phyloP scores from a whole-genome alignment of 768 basidiomycete genomes.

The Agaricus blazei region DNA sequence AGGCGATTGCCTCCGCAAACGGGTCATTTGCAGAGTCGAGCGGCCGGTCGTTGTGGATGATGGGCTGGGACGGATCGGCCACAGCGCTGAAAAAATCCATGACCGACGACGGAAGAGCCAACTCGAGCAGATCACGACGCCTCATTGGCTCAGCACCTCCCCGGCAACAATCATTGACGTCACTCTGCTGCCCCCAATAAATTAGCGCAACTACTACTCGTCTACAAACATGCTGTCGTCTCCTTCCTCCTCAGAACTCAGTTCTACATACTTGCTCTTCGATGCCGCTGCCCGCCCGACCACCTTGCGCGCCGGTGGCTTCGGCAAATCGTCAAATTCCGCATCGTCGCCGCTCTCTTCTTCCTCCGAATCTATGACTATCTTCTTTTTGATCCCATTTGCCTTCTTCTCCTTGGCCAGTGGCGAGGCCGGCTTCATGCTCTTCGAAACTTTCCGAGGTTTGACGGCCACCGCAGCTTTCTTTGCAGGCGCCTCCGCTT shows the following conservation, averaged over 20 bases:
- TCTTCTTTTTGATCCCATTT: slow-evolving; percentile 27
- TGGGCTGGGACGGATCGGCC: slow-evolving; percentile 14
- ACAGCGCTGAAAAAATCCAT: slow-evolving; percentile 42
- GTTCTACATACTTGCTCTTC: slow-evolving; percentile 61
- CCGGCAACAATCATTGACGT: slow-evolving; percentile 10
- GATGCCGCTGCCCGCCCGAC: slow-evolving; percentile 44
- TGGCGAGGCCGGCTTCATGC: slow-evolving; percentile 54
- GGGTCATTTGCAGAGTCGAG: slow-evolving; percentile 22
- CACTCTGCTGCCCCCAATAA: slow-evolving; percentile 7
- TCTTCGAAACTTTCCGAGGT: slow-evolving; percentile 49
- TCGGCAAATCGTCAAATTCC: slow-evolving; percentile 25
- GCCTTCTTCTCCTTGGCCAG: slow-evolving; percentile 45
- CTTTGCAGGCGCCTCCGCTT: slow-evolving; percentile 35
- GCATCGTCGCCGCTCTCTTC: slow-evolving; percentile 37
- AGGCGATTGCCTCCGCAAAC: slow-evolving; percentile 53
- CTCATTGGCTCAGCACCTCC: not conserved
- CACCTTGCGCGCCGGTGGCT: slow-evolving; percentile 34
- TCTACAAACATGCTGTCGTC: slow-evolving; percentile 45
- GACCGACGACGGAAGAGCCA: slow-evolving; percentile 8
- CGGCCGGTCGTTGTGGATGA: slow-evolving; percentile 17
- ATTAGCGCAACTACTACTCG: slow-evolving; percentile 22
- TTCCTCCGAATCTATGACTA: slow-evolving; percentile 37
- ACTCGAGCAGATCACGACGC: slow-evolving; percentile 1
- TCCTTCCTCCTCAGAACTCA: slow-evolving; percentile 44
- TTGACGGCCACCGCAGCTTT: slow-evolving; percentile 21